These are phyloP conservation scores for Tremella fuciformis DNA, from an alignment of 768 basidiomycete genomes.

Conservation along the genomic window DNA sequence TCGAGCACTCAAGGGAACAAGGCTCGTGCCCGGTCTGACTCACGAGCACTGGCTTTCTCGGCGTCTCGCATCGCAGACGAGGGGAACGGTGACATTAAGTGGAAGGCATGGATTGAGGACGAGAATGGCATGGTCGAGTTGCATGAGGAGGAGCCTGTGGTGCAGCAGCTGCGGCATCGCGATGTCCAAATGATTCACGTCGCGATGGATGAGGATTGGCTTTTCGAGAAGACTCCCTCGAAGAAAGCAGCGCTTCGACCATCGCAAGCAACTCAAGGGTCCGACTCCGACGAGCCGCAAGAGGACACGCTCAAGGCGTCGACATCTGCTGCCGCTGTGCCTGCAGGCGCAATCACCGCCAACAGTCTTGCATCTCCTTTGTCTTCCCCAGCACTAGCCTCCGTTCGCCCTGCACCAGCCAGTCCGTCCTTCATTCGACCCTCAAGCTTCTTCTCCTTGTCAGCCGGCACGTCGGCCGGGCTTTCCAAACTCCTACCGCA, in stretches of 20 bases:
- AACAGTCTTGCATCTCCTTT: background rate
- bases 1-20: constrained; percentile 8
- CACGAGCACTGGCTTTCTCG: background rate
- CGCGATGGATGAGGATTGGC: constrained; percentile 30
- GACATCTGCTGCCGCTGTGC: background rate
- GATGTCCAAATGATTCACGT: background rate
- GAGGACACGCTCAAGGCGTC: background rate
- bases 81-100: background rate
- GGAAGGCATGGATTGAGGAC: background rate
- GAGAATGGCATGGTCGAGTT: background rate
- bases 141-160: background rate
- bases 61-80: background rate
- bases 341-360: constrained; percentile 4
- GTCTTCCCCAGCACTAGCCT: background rate
- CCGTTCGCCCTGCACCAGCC: background rate
- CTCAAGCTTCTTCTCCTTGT: constrained; percentile 25
- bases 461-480: constrained; percentile 53
- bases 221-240: constrained; percentile 17
- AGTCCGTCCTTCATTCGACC: constrained; percentile 8
- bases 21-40: background rate
- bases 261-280: background rate
- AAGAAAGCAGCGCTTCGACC: background rate
- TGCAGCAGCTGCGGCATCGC: constrained; percentile 5
- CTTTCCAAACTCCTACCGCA: constrained; percentile 56
- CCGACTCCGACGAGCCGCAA: constrained; percentile 5